Evolutionary conservation across 257 asterid genomes (phyloP).

Genomic region (Vinca minor): DNA sequence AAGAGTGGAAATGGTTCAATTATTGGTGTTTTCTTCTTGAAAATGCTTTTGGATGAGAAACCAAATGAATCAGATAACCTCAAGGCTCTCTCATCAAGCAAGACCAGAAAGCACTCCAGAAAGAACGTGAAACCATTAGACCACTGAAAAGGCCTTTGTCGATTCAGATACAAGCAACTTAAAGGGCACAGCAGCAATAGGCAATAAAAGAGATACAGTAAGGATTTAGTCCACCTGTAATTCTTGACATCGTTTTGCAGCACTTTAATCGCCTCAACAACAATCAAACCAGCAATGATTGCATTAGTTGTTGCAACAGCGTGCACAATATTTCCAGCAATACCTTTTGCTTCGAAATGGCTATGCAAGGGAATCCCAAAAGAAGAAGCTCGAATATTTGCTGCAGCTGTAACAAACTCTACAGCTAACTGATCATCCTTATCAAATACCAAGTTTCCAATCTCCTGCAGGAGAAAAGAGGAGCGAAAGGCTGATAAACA

Average conservation of each 20-base stretch:
- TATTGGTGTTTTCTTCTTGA: too few species aligned
- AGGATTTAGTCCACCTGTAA: conserved; percentile 48
- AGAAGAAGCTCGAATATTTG: conserved; percentile 96
- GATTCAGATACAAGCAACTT: conserved; percentile 7
- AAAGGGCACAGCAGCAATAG: background rate
- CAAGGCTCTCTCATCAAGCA: background rate
- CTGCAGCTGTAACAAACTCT: conserved; percentile 96
- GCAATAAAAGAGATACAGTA: background rate
- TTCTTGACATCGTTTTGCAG: conserved; percentile 56
- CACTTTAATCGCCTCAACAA: conserved; percentile 94
- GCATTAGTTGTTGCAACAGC: conserved; percentile 99
- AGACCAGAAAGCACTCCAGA: too few species aligned
- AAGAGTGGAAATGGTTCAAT: too few species aligned
- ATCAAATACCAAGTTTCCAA: conserved; percentile 88
- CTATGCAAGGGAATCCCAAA: conserved; percentile 93
- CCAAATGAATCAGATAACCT: background rate
- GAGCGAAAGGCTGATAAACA: conserved; percentile 6
- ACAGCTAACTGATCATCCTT: conserved; percentile 98
- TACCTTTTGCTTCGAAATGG: conserved; percentile 95
- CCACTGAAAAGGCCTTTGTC: background rate
- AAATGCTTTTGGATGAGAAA: background rate
- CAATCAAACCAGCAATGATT: conserved; percentile 88
- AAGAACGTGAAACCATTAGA: background rate
- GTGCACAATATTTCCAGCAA: conserved; percentile 96
- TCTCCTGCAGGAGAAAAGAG: conserved; percentile 41